Base-by-base conservation (phyloP, 139 green algal genomes). In the Volvox africanus region DNA sequence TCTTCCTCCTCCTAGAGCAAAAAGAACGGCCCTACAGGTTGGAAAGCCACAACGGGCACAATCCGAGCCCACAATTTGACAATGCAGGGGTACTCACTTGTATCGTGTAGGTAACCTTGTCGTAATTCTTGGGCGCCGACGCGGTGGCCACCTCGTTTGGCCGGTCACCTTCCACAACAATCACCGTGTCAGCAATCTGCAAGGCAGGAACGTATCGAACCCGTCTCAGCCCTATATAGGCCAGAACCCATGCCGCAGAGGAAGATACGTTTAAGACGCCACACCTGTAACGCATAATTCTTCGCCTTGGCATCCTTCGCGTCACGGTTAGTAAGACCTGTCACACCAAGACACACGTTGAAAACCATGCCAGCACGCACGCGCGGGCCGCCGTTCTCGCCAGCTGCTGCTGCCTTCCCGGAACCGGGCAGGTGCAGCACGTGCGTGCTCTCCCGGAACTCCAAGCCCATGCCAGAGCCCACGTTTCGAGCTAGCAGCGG, bases 391-490 rank as follows among this genome's bases (percentile, higher is more conserved):
- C 71, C 86, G 73, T 75, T 76, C 50, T 83, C 84, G 28, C 69
- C 69, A 35, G 84, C 86, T 11, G 86, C 73, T 12, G 86, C 86
- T 0, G 86, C 86, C 55, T 90, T 90, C 28, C 73, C 73, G 17
- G 50, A 77, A 26, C 92, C 92, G 5, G 92, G 89, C 30, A 73
- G 62, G 20, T 91, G 44, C 35, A 91, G 75, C 36, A 89, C 61
- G 75, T 88, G 82, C 6, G 86, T 76, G 37, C 94, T 93, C 91
- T 95, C 94, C 26, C 86, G 77, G 87, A 99, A 95, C 94, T 99
- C 97, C 79, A 99, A 93, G 26, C 98, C 98, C 89, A 99, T 99
- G 90, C 95, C 96, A 61, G 96, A 97, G 61, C 98, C 98, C 22
- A 99, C 90, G 82, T 96, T 98, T 88, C 98, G 98, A 32, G 93